Evolutionary conservation across 352 stramenopile species (phyloP), one percentile per base, ranked within the genome.

Genomic region (Phytophthora ramorum): DNA sequence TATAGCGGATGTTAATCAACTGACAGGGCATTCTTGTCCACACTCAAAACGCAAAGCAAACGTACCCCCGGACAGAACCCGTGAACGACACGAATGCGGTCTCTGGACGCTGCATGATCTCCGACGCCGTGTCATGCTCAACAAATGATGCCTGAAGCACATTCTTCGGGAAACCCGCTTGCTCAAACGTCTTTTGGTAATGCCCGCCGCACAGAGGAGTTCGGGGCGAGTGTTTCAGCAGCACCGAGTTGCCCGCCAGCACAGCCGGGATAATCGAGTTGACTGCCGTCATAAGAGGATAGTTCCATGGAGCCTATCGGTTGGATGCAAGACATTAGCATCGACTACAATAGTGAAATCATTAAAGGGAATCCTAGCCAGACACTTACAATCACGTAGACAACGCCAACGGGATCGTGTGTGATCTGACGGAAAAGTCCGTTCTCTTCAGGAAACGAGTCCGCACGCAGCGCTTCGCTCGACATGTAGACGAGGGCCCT

Each of bases 261-360:
- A 96, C 73, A n/a, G 87, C 85, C 3, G 89, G 89, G 46, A 95
- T 90, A 58, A 95, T 86, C 19, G 79, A 90, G 66, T 96, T 96
- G 54, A 94, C 85, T 9, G 83, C 83, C n/a, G 87, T 96, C 78
- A 96, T 90, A 35, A 95, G 69, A 41, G 87, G 86, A 66, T 94
- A 96, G 76, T 96, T 96, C 84, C 85, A 96, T 6, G 88, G 84
- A 40, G 85, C 84, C 72, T 90, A 49, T 53, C 17, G 7, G 17
- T 61, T 30, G 24, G 45, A 13, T 16, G 3, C 8, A 32, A 37
- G 7, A 24, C 4, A 26, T 67, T 49, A 75, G 12, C 38, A 28
- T 47, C 53, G n/a, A 59, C 40, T 34, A 34, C 1, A 34, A 34
- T 58, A 19, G 28, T 34, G 20, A 69, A 52, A 55, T 4, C 12